Evolutionary conservation across 805 yeast genomes (phyloP).

Genomic region (Wickerhamomyces chambardii): DNA sequence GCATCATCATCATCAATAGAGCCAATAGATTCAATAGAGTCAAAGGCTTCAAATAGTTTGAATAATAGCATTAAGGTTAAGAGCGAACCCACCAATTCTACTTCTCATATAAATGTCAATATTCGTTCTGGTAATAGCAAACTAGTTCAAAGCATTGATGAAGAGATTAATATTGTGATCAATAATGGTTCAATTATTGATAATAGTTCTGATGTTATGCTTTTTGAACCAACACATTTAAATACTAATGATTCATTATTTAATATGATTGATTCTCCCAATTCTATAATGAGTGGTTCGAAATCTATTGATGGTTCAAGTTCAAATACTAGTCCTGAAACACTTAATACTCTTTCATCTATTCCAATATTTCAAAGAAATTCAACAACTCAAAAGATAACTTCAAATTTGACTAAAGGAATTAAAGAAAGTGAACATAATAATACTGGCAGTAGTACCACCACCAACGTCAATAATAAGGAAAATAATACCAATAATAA

Average conservation of each 20-base stretch:
- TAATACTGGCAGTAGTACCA: too few relatives aligned
- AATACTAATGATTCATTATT: neutral
- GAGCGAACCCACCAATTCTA: neutral
- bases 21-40: too few relatives aligned
- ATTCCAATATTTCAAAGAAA: neutral
- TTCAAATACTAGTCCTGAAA: neutral
- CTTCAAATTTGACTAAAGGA: neutral
- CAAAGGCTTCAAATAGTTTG: too few relatives aligned
- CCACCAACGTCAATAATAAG: too few relatives aligned
- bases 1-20: too few relatives aligned
- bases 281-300: neutral
- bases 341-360: neutral
- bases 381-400: neutral
- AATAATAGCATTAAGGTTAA: too few relatives aligned
- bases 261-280: neutral
- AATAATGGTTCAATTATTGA: too few relatives aligned
- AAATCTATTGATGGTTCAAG: neutral
- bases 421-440: neutral
- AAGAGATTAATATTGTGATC: too few relatives aligned
- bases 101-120: slow-evolving; percentile 1
- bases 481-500: too few relatives aligned
- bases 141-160: too few relatives aligned
- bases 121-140: neutral
- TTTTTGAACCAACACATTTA: too few relatives aligned
- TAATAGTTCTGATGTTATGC: too few relatives aligned